Evolutionary conservation across 176 grass and related monocot species (phyloP), one percentile per base, ranked within the genome.

Genomic region (Microstegium vimineum): DNA sequence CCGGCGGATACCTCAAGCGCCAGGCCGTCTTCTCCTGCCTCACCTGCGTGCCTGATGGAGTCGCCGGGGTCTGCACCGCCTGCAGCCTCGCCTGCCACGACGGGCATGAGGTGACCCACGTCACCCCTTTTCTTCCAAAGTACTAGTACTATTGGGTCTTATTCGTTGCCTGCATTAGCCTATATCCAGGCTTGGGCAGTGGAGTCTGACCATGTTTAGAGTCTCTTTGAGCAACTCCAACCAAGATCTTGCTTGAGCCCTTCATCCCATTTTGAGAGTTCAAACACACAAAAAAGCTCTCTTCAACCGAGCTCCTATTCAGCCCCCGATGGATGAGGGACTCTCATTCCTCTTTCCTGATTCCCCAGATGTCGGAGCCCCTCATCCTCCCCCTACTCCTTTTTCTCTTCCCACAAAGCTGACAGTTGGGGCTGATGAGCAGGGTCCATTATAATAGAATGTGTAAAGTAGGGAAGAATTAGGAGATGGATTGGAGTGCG

Each of bases 1-100:
- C 76, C 32, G 82, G 71, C 37, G 91, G 96, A 2, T 95, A 95
- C 87, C 87, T 95, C 89, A 99, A 90, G 74, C 92, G 96, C 82
- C 96, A 99, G 86, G 96, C 96, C 36, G 89, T 99, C 40, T 99
- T 99, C 91, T 99, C 96, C 22, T 99, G 96, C 74, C 83, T 99
- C 84, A 99, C 96, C 46, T 99, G 96, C 79, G 93, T 88, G 66
- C 93, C 96, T 2, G 72, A 31, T 25, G 96, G 91, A n/a, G 66
- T 62, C 70, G 91, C 91, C 4, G 96, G 96, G 14, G 96, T 99
- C 61, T 99, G 93, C 87, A 99, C 91, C 10, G 93, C 96, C 37
- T 99, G 96, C 79, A 90, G 93, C 85, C 89, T 99, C 62, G 73
- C 89, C 78, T 99, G 96, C 87, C 96, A 99, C 64, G 96, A 99